Evolutionary conservation across 2,329 filamentous ascomycete genomes (phyloP).

Genomic region (Diaporthe vaccinii): DNA sequence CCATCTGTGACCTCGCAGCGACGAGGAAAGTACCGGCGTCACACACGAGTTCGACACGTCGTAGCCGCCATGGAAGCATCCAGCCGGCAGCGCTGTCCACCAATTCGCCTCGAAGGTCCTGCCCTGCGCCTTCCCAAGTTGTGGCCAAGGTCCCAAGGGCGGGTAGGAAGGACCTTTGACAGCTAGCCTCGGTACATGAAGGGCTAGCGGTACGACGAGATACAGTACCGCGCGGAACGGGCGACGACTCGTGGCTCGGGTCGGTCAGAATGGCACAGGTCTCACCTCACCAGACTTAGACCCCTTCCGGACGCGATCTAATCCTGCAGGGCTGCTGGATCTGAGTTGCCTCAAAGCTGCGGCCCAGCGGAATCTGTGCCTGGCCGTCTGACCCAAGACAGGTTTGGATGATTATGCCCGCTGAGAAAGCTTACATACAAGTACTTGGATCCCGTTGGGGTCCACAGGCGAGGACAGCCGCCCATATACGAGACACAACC

Average conservation of each 20-base stretch:
- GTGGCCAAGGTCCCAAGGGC: conserved; percentile 16
- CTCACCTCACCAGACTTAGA: conserved; percentile 35
- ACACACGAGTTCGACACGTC: conserved; percentile 22
- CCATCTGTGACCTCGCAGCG: conserved; percentile 3
- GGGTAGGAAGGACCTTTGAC: conserved; percentile 20
- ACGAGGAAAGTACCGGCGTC: conserved; percentile 30
- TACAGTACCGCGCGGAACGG: conserved; percentile 32
- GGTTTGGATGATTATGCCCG: conserved; percentile 1
- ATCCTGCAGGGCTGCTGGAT: conserved; percentile 36
- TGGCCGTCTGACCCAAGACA: conserved; percentile 27
- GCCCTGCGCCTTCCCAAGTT: conserved; percentile 26
- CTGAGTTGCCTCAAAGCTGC: conserved; percentile 31
- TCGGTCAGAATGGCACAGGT: conserved; percentile 35
- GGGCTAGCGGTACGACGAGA: conserved; percentile 35
- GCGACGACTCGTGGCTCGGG: conserved; percentile 34
- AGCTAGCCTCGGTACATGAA: conserved; percentile 37
- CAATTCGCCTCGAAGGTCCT: neutral
- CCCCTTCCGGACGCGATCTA: conserved; percentile 31
- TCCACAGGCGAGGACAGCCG: conserved; percentile 26
- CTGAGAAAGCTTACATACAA: conserved; percentile 33
- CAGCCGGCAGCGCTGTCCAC: conserved; percentile 19
- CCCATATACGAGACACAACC: conserved; percentile 38
- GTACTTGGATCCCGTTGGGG: conserved; percentile 5
- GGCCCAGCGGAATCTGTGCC: conserved; percentile 34
- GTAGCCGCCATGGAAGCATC: conserved; percentile 30